phyloP scores from a whole-genome alignment of 129 eudicot species.

The Kitagawia praeruptora region DNA sequence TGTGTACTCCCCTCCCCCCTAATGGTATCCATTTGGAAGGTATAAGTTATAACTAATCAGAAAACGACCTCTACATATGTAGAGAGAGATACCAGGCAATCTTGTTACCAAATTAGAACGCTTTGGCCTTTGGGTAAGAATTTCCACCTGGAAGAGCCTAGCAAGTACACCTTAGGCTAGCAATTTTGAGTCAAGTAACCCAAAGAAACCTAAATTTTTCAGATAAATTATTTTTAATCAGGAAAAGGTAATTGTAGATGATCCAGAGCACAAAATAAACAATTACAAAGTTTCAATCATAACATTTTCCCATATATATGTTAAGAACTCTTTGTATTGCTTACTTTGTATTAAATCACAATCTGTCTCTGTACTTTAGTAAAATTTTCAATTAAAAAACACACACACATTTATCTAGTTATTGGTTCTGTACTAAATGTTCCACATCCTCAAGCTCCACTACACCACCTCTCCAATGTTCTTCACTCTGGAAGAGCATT shows the following conservation, averaged over 20 bases:
- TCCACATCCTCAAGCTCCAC: conserved; percentile 46
- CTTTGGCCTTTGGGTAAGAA: neutral
- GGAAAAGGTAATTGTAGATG: neutral
- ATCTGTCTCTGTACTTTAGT: neutral
- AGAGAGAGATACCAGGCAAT: neutral
- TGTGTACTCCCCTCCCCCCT: too few species aligned
- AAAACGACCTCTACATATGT: too few species aligned
- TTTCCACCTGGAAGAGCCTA: neutral
- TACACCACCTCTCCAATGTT: conserved; percentile 26
- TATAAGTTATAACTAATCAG: too few species aligned
- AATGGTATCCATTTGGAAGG: neutral
- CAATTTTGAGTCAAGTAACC: neutral
- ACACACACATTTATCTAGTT: neutral
- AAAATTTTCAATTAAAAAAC: neutral
- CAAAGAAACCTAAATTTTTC: neutral
- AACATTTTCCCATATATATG: neutral
- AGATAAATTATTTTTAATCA: neutral
- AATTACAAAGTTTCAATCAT: neutral
- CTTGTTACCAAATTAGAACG: neutral
- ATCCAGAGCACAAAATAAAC: neutral
- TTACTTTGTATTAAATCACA: neutral
- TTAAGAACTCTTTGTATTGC: neutral
- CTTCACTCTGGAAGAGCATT: conserved; percentile 34
- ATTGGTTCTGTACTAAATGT: conserved; percentile 34
- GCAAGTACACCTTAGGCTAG: neutral